phyloP scores from a whole-genome alignment of 148 eudicot species.

The Rhododendron ovatum region DNA sequence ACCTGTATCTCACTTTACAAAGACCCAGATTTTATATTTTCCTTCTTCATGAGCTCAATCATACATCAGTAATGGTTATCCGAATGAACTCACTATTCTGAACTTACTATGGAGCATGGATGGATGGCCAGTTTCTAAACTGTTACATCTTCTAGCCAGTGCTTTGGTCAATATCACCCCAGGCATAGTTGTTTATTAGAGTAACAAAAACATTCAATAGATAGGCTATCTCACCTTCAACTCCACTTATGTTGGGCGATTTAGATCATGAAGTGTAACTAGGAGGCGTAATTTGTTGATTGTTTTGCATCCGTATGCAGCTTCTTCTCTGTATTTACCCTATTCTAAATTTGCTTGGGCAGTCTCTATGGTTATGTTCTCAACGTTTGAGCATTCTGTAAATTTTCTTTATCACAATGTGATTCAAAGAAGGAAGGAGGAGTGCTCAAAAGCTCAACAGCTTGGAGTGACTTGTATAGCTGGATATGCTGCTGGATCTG shows the following conservation, averaged over 20 bases:
- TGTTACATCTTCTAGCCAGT: background rate
- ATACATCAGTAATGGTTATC: background rate
- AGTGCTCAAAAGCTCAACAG: constrained; percentile 77
- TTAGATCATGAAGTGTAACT: background rate
- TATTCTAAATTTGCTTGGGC: constrained; percentile 25
- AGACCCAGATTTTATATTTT: background rate
- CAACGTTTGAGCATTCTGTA: constrained; percentile 95
- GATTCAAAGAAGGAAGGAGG: constrained; percentile 61
- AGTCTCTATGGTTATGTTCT: constrained; percentile 95
- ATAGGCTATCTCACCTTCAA: background rate
- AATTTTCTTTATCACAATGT: constrained; percentile 58
- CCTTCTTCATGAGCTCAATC: background rate
- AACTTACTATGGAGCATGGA: background rate
- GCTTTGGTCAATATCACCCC: background rate
- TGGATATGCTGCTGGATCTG: constrained; percentile 88
- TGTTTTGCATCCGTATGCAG: background rate
- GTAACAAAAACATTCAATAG: background rate
- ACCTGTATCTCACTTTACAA: too few relatives aligned
- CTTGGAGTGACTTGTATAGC: constrained; percentile 91
- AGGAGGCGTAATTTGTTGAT: background rate
- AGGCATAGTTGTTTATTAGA: background rate
- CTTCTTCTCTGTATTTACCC: background rate
- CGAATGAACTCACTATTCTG: background rate
- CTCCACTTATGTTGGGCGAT: background rate
- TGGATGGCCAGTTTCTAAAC: background rate